A percentile compares a stretch with the other conserved stretches of the same genome.
These are phyloP conservation scores for Eurotiales sp. DNA, from an alignment of 2,329 filamentous ascomycete genomes.

Conservation along the genomic window DNA sequence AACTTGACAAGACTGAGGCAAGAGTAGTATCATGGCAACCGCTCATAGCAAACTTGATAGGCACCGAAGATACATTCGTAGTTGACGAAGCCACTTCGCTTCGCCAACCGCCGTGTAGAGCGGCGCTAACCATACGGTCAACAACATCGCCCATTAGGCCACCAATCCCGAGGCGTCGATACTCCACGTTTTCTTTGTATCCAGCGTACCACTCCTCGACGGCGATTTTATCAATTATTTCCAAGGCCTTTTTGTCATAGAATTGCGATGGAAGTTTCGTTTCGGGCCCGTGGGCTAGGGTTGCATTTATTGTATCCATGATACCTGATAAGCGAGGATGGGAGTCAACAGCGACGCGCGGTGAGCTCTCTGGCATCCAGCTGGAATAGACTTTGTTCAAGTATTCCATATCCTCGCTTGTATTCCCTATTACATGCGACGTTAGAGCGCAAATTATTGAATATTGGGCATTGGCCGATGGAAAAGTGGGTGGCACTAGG, in stretches of 20 bases:
- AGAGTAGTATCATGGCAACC: conserved; percentile 95
- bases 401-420: conserved; percentile 76
- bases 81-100: conserved; percentile 51
- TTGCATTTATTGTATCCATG: conserved; percentile 91
- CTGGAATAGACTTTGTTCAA: conserved; percentile 72
- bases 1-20: conserved; percentile 68
- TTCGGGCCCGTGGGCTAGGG: conserved; percentile 73
- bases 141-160: conserved; percentile 79
- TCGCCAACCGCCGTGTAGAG: conserved; percentile 56
- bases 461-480: too few relatives aligned
- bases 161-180: conserved; percentile 85
- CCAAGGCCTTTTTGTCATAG: conserved; percentile 70
- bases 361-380: conserved; percentile 73
- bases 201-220: conserved; percentile 93
- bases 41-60: conserved; percentile 70
- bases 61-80: conserved; percentile 34
- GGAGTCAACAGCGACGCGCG: conserved; percentile 74
- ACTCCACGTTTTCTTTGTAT: conserved; percentile 79
- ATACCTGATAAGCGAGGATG: conserved; percentile 82
- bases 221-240: conserved; percentile 67
- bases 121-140: conserved; percentile 64
- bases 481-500: background rate
- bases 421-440: conserved; percentile 50
- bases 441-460: too few relatives aligned
- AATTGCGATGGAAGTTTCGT: conserved; percentile 81